Percentiles rank a stretch among this genome's conserved stretches.
Evolutionary conservation across 768 basidiomycete genomes (phyloP).

Genomic region (Tulasnella sp.): DNA sequence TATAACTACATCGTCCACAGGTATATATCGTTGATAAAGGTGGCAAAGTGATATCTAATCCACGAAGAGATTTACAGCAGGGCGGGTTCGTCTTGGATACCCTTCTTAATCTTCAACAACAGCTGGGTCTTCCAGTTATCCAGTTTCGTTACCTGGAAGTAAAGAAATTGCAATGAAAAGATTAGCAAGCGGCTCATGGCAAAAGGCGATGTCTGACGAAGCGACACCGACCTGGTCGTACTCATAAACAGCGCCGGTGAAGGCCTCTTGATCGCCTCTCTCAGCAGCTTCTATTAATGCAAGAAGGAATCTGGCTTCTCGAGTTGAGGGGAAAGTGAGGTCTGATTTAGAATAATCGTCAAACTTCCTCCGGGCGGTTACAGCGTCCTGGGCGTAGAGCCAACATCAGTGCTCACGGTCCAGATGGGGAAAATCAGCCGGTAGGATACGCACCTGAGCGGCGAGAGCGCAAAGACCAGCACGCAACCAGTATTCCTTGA

Average conservation of each 20-base stretch:
- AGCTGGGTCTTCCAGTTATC: slow-evolving; percentile 96
- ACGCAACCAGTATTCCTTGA: slow-evolving; percentile 95
- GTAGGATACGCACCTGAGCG: slow-evolving; percentile 52
- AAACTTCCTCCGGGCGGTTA: slow-evolving; percentile 75
- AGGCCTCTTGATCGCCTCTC: slow-evolving; percentile 59
- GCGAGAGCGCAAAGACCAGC: slow-evolving; percentile 83
- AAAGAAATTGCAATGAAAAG: not conserved
- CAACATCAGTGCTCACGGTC: not conserved
- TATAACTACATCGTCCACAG: not conserved
- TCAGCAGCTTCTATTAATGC: slow-evolving; percentile 72
- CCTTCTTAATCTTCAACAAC: slow-evolving; percentile 81
- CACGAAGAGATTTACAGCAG: not conserved
- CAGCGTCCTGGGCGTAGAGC: slow-evolving; percentile 53
- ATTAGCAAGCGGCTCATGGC: not conserved
- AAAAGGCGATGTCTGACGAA: not conserved
- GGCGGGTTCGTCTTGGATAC: slow-evolving; percentile 50
- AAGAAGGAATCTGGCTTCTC: slow-evolving; percentile 84
- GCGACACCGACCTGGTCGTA: slow-evolving; percentile 62
- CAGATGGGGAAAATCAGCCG: not conserved
- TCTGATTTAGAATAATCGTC: slow-evolving; percentile 74
- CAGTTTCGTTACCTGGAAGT: slow-evolving; percentile 49
- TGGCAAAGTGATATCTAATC: not conserved
- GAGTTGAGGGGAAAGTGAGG: slow-evolving; percentile 73
- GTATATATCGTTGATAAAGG: not conserved
- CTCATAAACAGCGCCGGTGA: slow-evolving; percentile 79